A percentile compares a stretch with the other conserved stretches of the same genome.
phyloP scores from a whole-genome alignment of 139 green algal genomes.

The Closterium sp. region DNA sequence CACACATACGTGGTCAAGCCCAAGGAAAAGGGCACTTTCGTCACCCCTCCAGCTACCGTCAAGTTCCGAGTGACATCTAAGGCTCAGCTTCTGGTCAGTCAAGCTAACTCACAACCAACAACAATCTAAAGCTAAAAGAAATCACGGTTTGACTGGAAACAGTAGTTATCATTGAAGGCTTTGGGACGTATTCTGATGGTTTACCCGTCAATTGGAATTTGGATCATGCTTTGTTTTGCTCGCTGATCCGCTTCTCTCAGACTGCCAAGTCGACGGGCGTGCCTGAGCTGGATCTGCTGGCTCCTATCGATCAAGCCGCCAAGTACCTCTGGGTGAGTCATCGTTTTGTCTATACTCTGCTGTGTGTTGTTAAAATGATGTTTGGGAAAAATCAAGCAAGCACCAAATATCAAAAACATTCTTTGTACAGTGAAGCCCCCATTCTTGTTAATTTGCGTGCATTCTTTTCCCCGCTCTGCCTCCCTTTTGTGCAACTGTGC shows the following conservation, averaged over 20 bases:
- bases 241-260: background rate
- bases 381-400: too few relatives aligned
- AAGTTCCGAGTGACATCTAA: background rate
- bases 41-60: background rate
- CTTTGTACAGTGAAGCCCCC: background rate
- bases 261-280: background rate
- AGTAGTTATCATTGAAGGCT: too few relatives aligned
- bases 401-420: too few relatives aligned
- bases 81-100: background rate
- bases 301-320: background rate
- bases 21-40: slow-evolving; percentile 2
- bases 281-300: slow-evolving; percentile 2
- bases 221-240: background rate
- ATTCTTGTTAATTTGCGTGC: background rate
- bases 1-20: slow-evolving; percentile 4
- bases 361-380: too few relatives aligned
- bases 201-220: too few relatives aligned
- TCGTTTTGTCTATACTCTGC: background rate
- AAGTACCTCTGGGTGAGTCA: background rate
- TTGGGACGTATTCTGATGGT: too few relatives aligned
- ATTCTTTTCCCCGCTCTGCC: background rate
- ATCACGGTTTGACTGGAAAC: too few relatives aligned
- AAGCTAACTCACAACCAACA: background rate
- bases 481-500: background rate
- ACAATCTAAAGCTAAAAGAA: too few relatives aligned